A percentile compares a stretch with the other conserved stretches of the same genome.
These are phyloP conservation scores for Hygrocybe coccinea DNA, from an alignment of 768 basidiomycete genomes.

Conservation along the genomic window DNA sequence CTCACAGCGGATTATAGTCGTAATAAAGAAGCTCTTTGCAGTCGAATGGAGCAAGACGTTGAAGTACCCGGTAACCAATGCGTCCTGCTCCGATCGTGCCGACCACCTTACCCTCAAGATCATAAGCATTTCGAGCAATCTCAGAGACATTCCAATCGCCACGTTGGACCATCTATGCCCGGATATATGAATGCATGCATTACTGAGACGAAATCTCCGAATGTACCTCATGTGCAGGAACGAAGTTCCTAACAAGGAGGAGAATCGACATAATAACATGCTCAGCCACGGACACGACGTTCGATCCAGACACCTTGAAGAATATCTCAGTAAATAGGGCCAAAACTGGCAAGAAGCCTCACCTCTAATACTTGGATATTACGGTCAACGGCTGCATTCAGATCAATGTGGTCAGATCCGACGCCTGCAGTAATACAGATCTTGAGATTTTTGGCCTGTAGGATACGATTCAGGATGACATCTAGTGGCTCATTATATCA, in stretches of 20 bases:
- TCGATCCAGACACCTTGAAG: conserved; percentile 71
- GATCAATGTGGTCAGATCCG: conserved; percentile 85
- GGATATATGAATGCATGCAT: not conserved
- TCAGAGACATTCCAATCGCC: conserved; percentile 87
- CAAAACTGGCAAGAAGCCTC: conserved; percentile 1
- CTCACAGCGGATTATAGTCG: conserved; percentile 64
- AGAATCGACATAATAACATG: conserved; percentile 90
- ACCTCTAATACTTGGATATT: conserved; percentile 76
- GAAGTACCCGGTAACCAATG: conserved; percentile 84
- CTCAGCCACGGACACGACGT: conserved; percentile 88
- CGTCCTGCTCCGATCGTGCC: conserved; percentile 80
- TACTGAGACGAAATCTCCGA: not conserved
- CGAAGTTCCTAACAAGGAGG: conserved; percentile 84
- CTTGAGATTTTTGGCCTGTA: conserved; percentile 82
- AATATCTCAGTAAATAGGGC: conserved; percentile 2
- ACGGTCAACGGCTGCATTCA: conserved; percentile 79
- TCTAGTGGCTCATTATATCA: conserved; percentile 3
- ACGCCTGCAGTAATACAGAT: conserved; percentile 88
- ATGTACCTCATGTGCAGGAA: conserved; percentile 75
- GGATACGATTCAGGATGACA: conserved; percentile 1
- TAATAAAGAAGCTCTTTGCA: conserved; percentile 89
- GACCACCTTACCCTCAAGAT: conserved; percentile 86
- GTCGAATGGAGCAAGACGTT: conserved; percentile 77
- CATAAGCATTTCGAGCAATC: conserved; percentile 77
- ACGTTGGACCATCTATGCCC: conserved; percentile 70